A percentile compares a stretch with the other conserved stretches of the same genome.
These are phyloP conservation scores for Moelleriella libera DNA, from an alignment of 2,329 filamentous ascomycete genomes.

Conservation along the genomic window DNA sequence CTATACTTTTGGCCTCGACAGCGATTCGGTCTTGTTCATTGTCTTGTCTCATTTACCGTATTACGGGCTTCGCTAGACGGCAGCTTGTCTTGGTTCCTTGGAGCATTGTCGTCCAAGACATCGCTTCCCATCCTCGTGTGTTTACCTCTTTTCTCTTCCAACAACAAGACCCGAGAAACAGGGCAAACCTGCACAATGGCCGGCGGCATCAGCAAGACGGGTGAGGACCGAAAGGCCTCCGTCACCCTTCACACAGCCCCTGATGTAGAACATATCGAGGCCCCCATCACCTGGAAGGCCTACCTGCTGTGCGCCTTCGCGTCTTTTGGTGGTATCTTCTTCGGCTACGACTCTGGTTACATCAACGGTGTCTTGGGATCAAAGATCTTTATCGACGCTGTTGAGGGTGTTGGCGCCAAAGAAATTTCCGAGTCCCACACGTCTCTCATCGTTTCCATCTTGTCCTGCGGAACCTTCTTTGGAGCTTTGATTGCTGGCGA, in stretches of 20 bases:
- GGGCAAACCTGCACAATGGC: neutral
- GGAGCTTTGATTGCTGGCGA: constrained; percentile 67
- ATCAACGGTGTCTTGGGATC: constrained; percentile 51
- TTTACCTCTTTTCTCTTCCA: too few relatives aligned
- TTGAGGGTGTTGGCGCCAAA: constrained; percentile 25
- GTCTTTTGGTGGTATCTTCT: constrained; percentile 61
- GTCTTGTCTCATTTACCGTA: constrained; percentile 2
- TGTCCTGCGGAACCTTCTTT: constrained; percentile 67
- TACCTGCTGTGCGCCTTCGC: constrained; percentile 59
- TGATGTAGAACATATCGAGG: constrained; percentile 48
- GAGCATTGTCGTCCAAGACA: too few relatives aligned
- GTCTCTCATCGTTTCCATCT: constrained; percentile 57
- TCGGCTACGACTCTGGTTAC: constrained; percentile 68
- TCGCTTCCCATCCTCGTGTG: too few relatives aligned
- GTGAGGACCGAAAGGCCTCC: constrained; percentile 11
- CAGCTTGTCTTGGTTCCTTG: too few relatives aligned
- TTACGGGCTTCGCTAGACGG: neutral
- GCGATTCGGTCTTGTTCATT: neutral
- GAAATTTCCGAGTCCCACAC: constrained; percentile 26
- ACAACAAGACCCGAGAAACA: too few relatives aligned
- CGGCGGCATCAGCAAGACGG: constrained; percentile 6
- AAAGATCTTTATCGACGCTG: constrained; percentile 33
- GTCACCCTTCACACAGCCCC: constrained; percentile 25
- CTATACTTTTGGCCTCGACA: neutral
- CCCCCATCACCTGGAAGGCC: constrained; percentile 53